Evolutionary conservation across 148 eudicot genomes (phyloP), one percentile per base, ranked within the genome.

Genomic region (Camellia sinensis): DNA sequence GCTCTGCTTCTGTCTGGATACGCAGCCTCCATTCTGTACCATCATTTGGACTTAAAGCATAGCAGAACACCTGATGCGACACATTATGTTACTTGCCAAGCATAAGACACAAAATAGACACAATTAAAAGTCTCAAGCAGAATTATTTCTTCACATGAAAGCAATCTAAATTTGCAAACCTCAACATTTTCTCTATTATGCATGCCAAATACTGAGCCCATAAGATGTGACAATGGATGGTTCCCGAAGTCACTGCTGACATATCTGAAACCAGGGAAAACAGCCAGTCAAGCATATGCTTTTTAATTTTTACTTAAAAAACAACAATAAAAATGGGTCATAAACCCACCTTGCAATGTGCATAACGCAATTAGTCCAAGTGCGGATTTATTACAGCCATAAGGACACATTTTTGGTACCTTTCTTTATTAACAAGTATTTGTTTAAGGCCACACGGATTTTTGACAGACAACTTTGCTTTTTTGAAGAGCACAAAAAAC

Each of bases 231-330:
- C 9, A 95, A 83, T 40, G 98, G 98, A 81, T 95, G 98, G 78
- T 95, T 93, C 53, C 98, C 98, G 82, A 95, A 95, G 85, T 95
- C 98, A 85, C 98, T 93, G 92, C 98, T 95, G 67, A 95, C 97
- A 85, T 95, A 95, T 69, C 98, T 94, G 86, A 74, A 86, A 80
- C 54, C 83, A 80, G 79, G 19, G 74, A 37, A n/a, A 61, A 45
- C n/a, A 59, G 62, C 22, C 44, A 70, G 21, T 67, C 70, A 73
- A 41, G 19, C 18, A 76, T 18, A 19, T 4, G 21, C 37, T 45
- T 9, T 10, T 10, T 64, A 4, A 18, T 81, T 43, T 12, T 41
- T n/a, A 61, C 13, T 53, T 46, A 76, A 4, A 54, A 52, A 66
- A 22, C 70, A 8, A 7, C 18, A 60, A 60, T 15, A 15, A 60